Base-by-base conservation (phyloP, 1,139 yeast species). In the Geotrichum carabidarum region DNA sequence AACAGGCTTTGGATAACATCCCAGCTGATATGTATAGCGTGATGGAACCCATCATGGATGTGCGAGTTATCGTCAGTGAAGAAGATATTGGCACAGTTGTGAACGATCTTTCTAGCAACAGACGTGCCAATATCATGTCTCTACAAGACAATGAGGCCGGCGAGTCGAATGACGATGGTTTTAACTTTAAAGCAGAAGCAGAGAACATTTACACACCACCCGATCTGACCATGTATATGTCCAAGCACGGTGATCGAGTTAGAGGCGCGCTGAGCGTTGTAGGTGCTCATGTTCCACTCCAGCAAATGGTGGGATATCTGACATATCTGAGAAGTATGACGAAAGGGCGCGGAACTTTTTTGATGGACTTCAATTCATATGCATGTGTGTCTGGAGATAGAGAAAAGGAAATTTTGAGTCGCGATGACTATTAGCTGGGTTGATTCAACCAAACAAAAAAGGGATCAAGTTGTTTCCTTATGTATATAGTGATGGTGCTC, bases 291-390 rank as follows among this genome's bases (percentile, higher is more conserved):
- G 91, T 91, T 0, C 98, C 99, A 8, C 74, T 93, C 63, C 78
- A 84, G 59, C 95, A 86, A 60, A 90, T 93, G 96, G 80, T 91
- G 54, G 96, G 97, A 1, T 93, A 93, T 66, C 77, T 89, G 54
- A 82, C 84, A 6, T 82, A 80, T 56, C 72, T 93, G 48, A 74
- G 98, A 64, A 84, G 95, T 42, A 74, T 90, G 63, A 91, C 98
- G 0, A 91, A 89, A 65, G 99, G 99, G 1, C 76, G 96, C 51
- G 96, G 94, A 2, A 80, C 83, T 1, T 89, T 87, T 66, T 82
- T 83, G 59, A 87, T 90, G 95, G 78, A 80, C 18, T 86, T 84
- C 61, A 70, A 76, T 51, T 87, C 90, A 2, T 90, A 89, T 85
- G 81, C 82, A 61, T 47, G 52, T 8, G 60, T 53, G 54, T 44